Evolutionary conservation across 2,329 filamentous ascomycete genomes (phyloP).

Genomic region (Keithomyces neogunnii): DNA sequence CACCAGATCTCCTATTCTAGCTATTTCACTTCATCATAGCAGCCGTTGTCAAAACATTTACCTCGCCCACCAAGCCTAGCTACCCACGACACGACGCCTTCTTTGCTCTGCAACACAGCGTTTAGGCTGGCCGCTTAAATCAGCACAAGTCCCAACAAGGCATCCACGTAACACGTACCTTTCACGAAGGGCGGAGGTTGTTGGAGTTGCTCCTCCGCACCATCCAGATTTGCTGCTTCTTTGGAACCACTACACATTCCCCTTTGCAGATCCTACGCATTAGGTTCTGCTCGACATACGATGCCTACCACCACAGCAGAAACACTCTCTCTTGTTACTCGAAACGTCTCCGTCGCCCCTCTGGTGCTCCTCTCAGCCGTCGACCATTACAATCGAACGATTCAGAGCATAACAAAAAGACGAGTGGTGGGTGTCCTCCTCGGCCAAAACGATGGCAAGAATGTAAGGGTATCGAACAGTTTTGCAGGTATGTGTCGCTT

Average conservation of each 20-base stretch:
- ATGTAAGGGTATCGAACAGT: conserved; percentile 96
- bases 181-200: too few relatives aligned
- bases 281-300: conserved; percentile 23
- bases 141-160: not conserved
- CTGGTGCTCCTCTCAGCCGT: conserved; percentile 95
- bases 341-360: conserved; percentile 93
- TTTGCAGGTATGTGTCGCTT: conserved; percentile 65
- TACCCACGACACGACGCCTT: not conserved
- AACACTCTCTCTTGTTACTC: conserved; percentile 87
- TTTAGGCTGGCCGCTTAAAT: not conserved
- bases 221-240: not conserved
- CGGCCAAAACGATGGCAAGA: conserved; percentile 92
- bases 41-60: not conserved
- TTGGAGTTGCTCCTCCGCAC: not conserved
- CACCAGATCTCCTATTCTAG: not conserved
- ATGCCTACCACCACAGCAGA: conserved; percentile 98
- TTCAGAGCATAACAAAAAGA: conserved; percentile 74
- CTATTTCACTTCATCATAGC: not conserved
- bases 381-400: conserved; percentile 94
- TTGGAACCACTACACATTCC: not conserved
- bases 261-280: not conserved
- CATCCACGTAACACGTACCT: conserved; percentile 3
- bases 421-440: conserved; percentile 91
- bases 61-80: too few relatives aligned
- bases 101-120: not conserved